Conservation (phyloP, 805 yeast genomes). For the Crinitomyces ghanaensis region DNA sequence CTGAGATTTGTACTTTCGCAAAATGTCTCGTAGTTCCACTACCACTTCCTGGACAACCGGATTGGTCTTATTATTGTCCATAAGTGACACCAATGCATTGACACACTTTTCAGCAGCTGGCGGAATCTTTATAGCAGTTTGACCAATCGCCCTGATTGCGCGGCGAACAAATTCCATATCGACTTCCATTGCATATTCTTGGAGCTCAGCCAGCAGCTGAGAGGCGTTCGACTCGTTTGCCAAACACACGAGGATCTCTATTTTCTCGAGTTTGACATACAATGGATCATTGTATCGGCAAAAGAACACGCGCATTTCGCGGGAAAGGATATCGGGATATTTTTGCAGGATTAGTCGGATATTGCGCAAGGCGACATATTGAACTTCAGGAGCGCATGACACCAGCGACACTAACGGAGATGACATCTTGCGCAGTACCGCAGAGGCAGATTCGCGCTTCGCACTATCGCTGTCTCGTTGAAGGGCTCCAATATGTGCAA, state of each 20-base stretch:
- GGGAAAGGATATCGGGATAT: slow-evolving; percentile 66
- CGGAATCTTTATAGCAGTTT: slow-evolving; percentile 69
- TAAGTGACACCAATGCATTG: slow-evolving; percentile 48
- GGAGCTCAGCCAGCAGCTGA: slow-evolving; percentile 60
- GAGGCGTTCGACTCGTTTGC: slow-evolving; percentile 56
- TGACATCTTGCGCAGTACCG: slow-evolving; percentile 55
- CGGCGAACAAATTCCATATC: slow-evolving; percentile 84
- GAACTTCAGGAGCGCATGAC: slow-evolving; percentile 87
- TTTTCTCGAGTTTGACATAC: slow-evolving; percentile 88
- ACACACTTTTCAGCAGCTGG: slow-evolving; percentile 57
- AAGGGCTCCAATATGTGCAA: slow-evolving; percentile 56
- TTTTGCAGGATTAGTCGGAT: slow-evolving; percentile 81
- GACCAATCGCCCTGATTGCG: slow-evolving; percentile 83
- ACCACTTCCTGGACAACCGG: slow-evolving; percentile 74
- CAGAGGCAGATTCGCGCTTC: slow-evolving; percentile 24
- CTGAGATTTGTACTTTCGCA: slow-evolving; percentile 58
- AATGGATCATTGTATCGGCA: slow-evolving; percentile 84
- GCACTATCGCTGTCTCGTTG: slow-evolving; percentile 28
- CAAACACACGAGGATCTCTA: slow-evolving; percentile 72
- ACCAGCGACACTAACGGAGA: slow-evolving; percentile 83
- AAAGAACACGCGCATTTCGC: slow-evolving; percentile 81
- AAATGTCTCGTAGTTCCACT: slow-evolving; percentile 62
- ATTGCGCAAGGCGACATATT: slow-evolving; percentile 84
- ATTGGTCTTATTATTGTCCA: slow-evolving; percentile 50
- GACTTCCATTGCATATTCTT: slow-evolving; percentile 81